Evolutionary conservation across 345 rosid genomes (phyloP).

Genomic region (Nasturtium officinale): DNA sequence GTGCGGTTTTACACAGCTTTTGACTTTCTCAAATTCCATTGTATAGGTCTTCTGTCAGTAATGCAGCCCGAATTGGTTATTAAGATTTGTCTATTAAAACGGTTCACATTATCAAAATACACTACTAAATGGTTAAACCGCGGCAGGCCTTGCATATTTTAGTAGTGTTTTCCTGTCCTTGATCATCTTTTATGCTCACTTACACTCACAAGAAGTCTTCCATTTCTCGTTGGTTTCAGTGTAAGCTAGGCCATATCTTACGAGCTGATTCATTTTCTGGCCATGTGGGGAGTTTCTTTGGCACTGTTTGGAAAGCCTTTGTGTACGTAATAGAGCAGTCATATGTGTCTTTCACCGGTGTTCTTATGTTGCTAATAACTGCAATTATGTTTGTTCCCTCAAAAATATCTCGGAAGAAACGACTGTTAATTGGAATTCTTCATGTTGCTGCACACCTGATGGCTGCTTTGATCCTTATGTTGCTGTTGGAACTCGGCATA

Average conservation of each 20-base stretch:
- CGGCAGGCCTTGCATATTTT: neutral
- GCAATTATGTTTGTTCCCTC: slow-evolving; percentile 82
- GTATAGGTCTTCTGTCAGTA: neutral
- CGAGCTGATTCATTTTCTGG: slow-evolving; percentile 83
- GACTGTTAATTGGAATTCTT: slow-evolving; percentile 65
- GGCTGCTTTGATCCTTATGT: slow-evolving; percentile 80
- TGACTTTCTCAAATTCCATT: neutral
- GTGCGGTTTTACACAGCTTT: slow-evolving; percentile 42
- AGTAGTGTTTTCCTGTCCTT: neutral
- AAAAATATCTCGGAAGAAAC: slow-evolving; percentile 76
- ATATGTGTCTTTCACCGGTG: slow-evolving; percentile 75
- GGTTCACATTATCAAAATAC: neutral
- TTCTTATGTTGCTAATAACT: slow-evolving; percentile 56
- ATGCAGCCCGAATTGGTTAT: neutral
- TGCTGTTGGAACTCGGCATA: slow-evolving; percentile 83
- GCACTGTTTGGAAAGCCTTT: slow-evolving; percentile 68
- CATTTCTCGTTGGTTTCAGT: slow-evolving; percentile 49
- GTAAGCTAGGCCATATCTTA: slow-evolving; percentile 83
- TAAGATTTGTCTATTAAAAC: neutral
- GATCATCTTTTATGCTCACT: neutral
- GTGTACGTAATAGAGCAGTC: slow-evolving; percentile 63
- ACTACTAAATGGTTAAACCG: neutral
- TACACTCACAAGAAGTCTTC: neutral
- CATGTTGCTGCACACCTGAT: slow-evolving; percentile 82
- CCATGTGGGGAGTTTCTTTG: slow-evolving; percentile 74